Conservation (phyloP, 768 basidiomycete species). For the Jaapia argillacea region DNA sequence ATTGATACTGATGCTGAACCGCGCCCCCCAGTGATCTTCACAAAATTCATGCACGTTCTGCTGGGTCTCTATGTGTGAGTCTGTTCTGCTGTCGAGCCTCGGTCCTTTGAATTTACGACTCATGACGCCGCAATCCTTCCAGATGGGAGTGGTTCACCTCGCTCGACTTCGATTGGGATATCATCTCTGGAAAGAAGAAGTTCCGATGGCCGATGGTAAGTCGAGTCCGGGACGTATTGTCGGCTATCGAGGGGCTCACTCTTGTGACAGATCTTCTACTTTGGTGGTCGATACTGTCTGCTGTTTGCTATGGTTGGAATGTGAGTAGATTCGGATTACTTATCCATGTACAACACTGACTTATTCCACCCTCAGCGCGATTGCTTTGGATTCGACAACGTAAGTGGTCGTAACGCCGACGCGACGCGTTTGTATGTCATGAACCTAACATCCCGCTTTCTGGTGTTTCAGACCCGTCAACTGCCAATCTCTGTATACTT, state of each 20-base stretch:
- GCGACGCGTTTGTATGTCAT: neutral
- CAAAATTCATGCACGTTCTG: conserved; percentile 31
- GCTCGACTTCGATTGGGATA: conserved; percentile 30
- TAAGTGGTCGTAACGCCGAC: conserved; percentile 10
- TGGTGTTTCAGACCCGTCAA: conserved; percentile 29
- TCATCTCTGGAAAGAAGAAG: conserved; percentile 27
- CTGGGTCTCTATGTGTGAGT: conserved; percentile 35
- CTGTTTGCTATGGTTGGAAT: conserved; percentile 37
- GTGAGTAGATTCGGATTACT: conserved; percentile 23
- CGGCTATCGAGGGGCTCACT: neutral
- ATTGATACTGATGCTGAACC: too few relatives aligned
- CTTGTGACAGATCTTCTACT: conserved; percentile 31
- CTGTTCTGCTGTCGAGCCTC: neutral
- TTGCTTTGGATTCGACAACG: conserved; percentile 28
- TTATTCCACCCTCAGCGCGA: conserved; percentile 12
- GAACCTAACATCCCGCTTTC: too few relatives aligned
- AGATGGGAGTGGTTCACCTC: conserved; percentile 37
- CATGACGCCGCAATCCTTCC: neutral
- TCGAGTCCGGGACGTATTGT: neutral
- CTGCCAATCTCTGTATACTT: conserved; percentile 37
- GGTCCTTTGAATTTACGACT: too few relatives aligned
- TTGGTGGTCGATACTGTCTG: conserved; percentile 32
- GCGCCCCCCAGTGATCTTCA: conserved; percentile 31
- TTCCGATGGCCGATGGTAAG: conserved; percentile 38
- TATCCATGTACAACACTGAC: neutral